Conservation (phyloP, 257 asterid genomes). For the Fraxinus anomala region DNA sequence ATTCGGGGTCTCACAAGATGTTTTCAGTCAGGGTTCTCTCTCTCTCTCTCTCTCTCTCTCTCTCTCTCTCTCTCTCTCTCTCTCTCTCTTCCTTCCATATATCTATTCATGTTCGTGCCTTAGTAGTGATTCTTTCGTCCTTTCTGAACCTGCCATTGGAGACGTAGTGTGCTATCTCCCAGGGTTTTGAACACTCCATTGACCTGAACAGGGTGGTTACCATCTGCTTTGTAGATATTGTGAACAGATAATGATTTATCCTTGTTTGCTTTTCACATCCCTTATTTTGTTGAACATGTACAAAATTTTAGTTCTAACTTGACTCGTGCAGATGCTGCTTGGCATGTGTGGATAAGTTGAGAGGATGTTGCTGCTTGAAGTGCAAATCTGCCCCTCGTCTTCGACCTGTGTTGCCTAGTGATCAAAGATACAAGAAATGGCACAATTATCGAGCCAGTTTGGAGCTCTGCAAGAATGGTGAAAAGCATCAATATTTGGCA, state of each 20-base stretch:
- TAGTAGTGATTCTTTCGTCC: too few relatives aligned
- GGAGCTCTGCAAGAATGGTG: constrained; percentile 46
- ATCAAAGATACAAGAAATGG: constrained; percentile 87
- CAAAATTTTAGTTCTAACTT: background rate
- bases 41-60: too few relatives aligned
- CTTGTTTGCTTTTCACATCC: background rate
- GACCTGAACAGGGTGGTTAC: too few relatives aligned
- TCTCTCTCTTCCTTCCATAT: too few relatives aligned
- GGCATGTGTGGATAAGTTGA: constrained; percentile 50
- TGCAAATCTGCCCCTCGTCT: constrained; percentile 75
- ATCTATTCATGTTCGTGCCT: too few relatives aligned
- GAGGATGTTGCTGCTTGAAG: constrained; percentile 81
- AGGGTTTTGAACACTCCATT: too few relatives aligned
- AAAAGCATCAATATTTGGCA: constrained; percentile 11
- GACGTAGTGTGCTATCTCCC: too few relatives aligned
- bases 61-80: too few relatives aligned
- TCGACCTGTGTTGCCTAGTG: constrained; percentile 68
- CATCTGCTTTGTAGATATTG: background rate
- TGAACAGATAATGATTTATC: background rate
- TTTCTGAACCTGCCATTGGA: too few relatives aligned
- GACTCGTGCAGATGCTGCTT: constrained; percentile 62
- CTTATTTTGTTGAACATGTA: background rate
- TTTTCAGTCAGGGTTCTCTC: too few relatives aligned
- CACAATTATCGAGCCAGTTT: constrained; percentile 61
- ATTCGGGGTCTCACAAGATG: too few relatives aligned